Evolutionary conservation across 2,329 filamentous ascomycete species (phyloP), one percentile per base, ranked within the genome.

Genomic region (Curvularia sp.): DNA sequence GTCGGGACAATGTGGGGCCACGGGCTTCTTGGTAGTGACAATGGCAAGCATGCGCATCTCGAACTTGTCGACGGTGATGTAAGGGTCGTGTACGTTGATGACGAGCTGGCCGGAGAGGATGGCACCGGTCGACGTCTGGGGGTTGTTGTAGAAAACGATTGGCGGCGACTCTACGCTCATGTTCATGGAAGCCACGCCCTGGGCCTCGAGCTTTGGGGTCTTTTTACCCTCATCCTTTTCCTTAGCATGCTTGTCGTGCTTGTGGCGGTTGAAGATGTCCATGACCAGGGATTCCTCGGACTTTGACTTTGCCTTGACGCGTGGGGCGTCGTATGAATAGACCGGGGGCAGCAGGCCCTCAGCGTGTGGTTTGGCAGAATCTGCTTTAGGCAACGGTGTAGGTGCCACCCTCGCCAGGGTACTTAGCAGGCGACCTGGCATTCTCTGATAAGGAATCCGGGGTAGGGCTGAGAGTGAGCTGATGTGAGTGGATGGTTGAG

Each of bases 151-250:
- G 79, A 97, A 89, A 45, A 97, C 86, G 18, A 94, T 83, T 2
- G 93, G 93, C 1, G 93, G 92, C 12, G 91, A 96, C 81, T 97
- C 93, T 63, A 97, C 89, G 67, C 83, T 77, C 69, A 89, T 81
- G 57, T 84, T 80, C 63, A 89, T 77, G 61, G 81, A 84, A 49
- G 84, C 82, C 2, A 81, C 76, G 48, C 80, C 77, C 34, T 73
- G 67, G 7, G 77, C 70, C 28, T 77, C 76, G 7, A 73, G 61
- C 64, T 72, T 76, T 45, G 74, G 73, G 42, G 66, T 72, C 65
- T 75, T 77, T 61, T 71, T 73, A 61, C 36, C 18, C 7, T 73
- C 70, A 2, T 69, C 66, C 41, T 59, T 55, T 1, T 55, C 46
- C 25, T 59, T 59, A 45, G 69, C 65, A 38, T 66, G 64, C 63